Evolutionary conservation across 2,329 filamentous ascomycete genomes (phyloP).

Genomic region (Aspergillus pseudoviridinutans): DNA sequence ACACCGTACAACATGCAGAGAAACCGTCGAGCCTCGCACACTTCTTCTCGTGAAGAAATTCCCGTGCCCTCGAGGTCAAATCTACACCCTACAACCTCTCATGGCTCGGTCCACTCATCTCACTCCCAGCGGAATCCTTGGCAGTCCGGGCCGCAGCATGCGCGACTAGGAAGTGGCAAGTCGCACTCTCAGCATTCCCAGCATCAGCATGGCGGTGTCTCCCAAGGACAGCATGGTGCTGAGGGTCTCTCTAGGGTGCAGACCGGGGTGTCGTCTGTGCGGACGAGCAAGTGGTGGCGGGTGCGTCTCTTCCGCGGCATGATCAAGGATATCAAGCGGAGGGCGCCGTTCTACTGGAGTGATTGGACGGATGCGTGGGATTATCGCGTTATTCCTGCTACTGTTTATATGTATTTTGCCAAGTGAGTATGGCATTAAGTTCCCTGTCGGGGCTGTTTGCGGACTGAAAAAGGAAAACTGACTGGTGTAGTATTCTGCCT

Average conservation of each 20-base stretch:
- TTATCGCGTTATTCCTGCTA: constrained; percentile 81
- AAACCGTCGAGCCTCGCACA: constrained; percentile 6
- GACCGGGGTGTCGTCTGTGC: constrained; percentile 8
- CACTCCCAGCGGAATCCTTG: constrained; percentile 24
- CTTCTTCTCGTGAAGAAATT: constrained; percentile 17
- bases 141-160: constrained; percentile 13
- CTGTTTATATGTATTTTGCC: constrained; percentile 92
- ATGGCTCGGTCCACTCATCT: background rate
- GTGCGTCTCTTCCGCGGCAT: constrained; percentile 74
- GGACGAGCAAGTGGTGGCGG: constrained; percentile 63
- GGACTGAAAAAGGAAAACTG: constrained; percentile 1
- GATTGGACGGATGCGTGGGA: constrained; percentile 88
- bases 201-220: background rate
- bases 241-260: constrained; percentile 3
- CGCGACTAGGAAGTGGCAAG: background rate
- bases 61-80: constrained; percentile 22
- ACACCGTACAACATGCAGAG: background rate
- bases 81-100: constrained; percentile 20
- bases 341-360: constrained; percentile 72
- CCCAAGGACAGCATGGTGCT: background rate
- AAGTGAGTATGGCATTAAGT: constrained; percentile 56
- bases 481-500: constrained; percentile 65
- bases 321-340: constrained; percentile 68
- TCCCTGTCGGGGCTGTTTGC: background rate
- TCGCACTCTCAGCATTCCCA: background rate